Base-by-base conservation (phyloP, 2,329 filamentous ascomycete genomes). In the Rutstroemia sp. region DNA sequence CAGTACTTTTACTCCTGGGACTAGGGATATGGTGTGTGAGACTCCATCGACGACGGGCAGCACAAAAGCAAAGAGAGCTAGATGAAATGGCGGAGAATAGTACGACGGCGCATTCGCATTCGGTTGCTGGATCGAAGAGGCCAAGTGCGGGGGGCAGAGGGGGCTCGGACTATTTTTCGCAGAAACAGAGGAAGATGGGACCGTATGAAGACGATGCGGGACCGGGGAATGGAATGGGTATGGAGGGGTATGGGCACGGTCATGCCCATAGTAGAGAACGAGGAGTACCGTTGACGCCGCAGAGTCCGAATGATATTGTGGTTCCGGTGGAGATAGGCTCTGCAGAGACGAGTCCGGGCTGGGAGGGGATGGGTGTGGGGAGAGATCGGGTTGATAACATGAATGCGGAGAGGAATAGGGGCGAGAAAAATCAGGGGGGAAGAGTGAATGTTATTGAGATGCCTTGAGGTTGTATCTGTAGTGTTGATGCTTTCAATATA, bases 271-370 rank as follows among this genome's bases (percentile, higher is more conserved):
- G 62, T 34, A 62, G 59, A n/a, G 36, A 6, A 16, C 48, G 47
- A 36, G 73, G 73, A 0, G 76, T 78, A 21, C 74, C 76, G 2
- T 53, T 72, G 21, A 66, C 67, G 46, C 78, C 80, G 7, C 69
- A 78, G 12, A 70, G 69, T 14, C 78, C 79, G 4, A 73, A 71
- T 9, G 78, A 81, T 61, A 79, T 81, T 42, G 67, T 73, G 0
- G 71, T 70, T 19, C 75, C 80, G 4, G 78, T 83, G 3, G 81
- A 84, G 71, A 78, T 84, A 12, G 78, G 76, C 58, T 74, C 75
- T 9, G 36, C 16, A 8, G 39, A 8, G 16, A 42, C 39, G 39
- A 42, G 16, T 19, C 39, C 39, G 3, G 16, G 39, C 2, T 42
- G 39, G 39, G 39, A 34, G 30, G 30, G 30, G 9, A 10, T 34